Conservation (phyloP, 192 early-diverging fungal species). For the Chytriomyces confervae region DNA sequence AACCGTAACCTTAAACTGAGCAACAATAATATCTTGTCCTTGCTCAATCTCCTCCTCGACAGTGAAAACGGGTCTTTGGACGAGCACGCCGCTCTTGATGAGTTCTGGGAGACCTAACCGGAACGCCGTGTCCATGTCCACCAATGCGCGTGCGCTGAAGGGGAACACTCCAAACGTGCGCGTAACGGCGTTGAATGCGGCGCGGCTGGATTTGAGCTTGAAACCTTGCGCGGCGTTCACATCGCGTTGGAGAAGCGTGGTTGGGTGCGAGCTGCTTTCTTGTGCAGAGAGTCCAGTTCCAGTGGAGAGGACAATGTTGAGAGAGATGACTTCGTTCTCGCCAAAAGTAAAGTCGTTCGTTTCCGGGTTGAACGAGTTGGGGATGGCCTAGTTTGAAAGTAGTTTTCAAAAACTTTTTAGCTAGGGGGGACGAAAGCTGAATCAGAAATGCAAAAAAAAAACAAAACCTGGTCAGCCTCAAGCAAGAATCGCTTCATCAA, state of each 20-base stretch:
- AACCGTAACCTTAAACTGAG: conserved; percentile 88
- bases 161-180: conserved; percentile 82
- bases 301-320: conserved; percentile 86
- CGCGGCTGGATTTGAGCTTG: conserved; percentile 85
- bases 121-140: conserved; percentile 76
- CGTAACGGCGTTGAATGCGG: conserved; percentile 69
- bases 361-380: conserved; percentile 69
- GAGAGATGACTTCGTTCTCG: conserved; percentile 85
- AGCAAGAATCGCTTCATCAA: conserved; percentile 64
- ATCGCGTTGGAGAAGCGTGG: conserved; percentile 83
- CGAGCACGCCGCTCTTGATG: conserved; percentile 75
- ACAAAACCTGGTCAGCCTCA: conserved; percentile 40
- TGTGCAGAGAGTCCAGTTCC: conserved; percentile 70
- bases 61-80: conserved; percentile 75
- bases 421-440: too few relatives aligned
- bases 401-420: conserved; percentile 58
- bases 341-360: conserved; percentile 65
- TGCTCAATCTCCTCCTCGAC: conserved; percentile 57
- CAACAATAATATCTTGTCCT: conserved; percentile 62
- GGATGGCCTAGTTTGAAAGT: conserved; percentile 61
- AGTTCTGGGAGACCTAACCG: conserved; percentile 88
- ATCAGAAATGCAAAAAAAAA: neutral
- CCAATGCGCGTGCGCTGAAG: conserved; percentile 76
- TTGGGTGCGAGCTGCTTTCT: conserved; percentile 59
- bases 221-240: conserved; percentile 79